Evolutionary conservation across 1,284 basidiomycete genomes (phyloP).

Genomic region (Fomitiporia mediterranea): DNA sequence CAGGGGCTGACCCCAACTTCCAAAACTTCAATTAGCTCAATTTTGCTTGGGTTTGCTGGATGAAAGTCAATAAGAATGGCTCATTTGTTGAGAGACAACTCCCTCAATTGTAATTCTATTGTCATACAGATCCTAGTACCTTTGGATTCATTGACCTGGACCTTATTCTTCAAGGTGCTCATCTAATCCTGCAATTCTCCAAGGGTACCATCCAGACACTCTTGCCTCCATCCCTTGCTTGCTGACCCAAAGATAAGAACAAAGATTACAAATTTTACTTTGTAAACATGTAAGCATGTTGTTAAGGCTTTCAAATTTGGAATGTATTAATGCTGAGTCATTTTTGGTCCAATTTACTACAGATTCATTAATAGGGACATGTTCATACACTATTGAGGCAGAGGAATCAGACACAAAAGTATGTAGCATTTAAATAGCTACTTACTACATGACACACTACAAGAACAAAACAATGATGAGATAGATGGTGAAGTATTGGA

Average conservation of each 20-base stretch:
- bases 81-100: slow-evolving; percentile 18
- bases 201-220: slow-evolving; percentile 25
- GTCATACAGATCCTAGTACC: neutral
- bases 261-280: slow-evolving; percentile 34
- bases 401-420: slow-evolving; percentile 29
- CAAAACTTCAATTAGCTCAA: slow-evolving; percentile 25
- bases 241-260: slow-evolving; percentile 19
- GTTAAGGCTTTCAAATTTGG: too few species aligned
- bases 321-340: slow-evolving; percentile 15
- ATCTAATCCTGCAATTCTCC: slow-evolving; percentile 17
- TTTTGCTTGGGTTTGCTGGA: slow-evolving; percentile 38
- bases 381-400: slow-evolving; percentile 29
- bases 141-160: slow-evolving; percentile 20
- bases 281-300: slow-evolving; percentile 35
- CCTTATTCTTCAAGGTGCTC: slow-evolving; percentile 8
- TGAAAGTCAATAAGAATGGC: slow-evolving; percentile 17
- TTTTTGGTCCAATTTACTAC: slow-evolving; percentile 14
- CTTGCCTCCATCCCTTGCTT: slow-evolving; percentile 27
- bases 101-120: slow-evolving; percentile 19
- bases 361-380: slow-evolving; percentile 36
- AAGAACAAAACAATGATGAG: neutral
- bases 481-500: too few species aligned
- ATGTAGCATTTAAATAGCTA: neutral
- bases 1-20: neutral
- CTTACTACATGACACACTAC: neutral